Evolutionary conservation across 2,329 filamentous ascomycete species (phyloP).

Genomic region (Dothideomycetes sp.): DNA sequence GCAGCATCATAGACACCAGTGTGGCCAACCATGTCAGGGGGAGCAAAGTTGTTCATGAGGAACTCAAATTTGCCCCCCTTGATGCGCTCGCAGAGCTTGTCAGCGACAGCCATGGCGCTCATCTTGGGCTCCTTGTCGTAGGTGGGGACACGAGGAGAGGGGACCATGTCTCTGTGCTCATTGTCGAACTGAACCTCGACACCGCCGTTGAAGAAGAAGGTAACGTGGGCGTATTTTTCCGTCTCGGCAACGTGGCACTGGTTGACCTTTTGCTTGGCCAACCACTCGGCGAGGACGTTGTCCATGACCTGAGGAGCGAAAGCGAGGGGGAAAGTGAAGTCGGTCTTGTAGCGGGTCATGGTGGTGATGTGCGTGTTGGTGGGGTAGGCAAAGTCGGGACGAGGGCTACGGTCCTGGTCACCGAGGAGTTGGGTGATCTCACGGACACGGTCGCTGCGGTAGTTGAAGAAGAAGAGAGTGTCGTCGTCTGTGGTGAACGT

Average conservation of each 20-base stretch:
- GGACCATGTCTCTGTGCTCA: conserved; percentile 87
- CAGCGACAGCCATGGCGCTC: conserved; percentile 82
- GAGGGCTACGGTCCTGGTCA: conserved; percentile 81
- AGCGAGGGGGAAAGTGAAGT: conserved; percentile 85
- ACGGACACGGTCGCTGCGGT: conserved; percentile 92
- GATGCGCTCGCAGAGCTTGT: conserved; percentile 83
- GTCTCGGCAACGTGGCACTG: conserved; percentile 98
- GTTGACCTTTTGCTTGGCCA: conserved; percentile 77
- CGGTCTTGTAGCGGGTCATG: conserved; percentile 97
- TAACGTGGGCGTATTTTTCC: conserved; percentile 98
- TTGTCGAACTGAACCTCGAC: conserved; percentile 92
- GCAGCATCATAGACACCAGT: conserved; percentile 96
- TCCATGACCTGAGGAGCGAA: conserved; percentile 94
- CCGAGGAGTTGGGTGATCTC: conserved; percentile 94
- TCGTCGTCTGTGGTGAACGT: conserved; percentile 64
- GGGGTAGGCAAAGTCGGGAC: conserved; percentile 86
- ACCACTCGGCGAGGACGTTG: conserved; percentile 96
- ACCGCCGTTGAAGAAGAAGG: conserved; percentile 99
- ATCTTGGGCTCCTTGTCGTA: conserved; percentile 95
- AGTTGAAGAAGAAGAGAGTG: conserved; percentile 99
- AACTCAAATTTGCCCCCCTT: conserved; percentile 82
- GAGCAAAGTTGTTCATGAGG: conserved; percentile 99
- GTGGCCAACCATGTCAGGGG: conserved; percentile 98
- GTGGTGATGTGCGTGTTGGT: conserved; percentile 81
- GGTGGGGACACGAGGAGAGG: conserved; percentile 88